Percentiles rank a stretch among this genome's conserved stretches.
These are phyloP conservation scores for Aegilops tauschii DNA, from an alignment of 176 grass and related monocot genomes.

Conservation along the genomic window DNA sequence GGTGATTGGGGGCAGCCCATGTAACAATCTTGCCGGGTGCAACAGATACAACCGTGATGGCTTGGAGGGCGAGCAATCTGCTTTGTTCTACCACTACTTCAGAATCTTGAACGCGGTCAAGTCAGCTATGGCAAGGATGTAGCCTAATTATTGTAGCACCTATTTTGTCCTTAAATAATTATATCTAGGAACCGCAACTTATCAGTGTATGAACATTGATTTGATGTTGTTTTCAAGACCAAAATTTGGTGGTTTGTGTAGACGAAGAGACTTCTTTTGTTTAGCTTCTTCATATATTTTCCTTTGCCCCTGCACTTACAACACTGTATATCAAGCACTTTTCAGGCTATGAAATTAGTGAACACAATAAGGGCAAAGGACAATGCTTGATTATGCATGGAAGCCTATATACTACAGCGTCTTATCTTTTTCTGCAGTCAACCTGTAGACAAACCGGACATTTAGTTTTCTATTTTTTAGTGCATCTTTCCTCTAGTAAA, in stretches of 20 bases:
- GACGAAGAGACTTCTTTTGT: not conserved
- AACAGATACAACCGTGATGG: slow-evolving; percentile 38
- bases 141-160: not conserved
- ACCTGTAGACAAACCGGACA: not conserved
- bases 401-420: no score
- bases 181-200: not conserved
- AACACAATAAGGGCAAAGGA: no score
- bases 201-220: not conserved
- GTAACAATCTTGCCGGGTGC: slow-evolving; percentile 76
- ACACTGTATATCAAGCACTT: no score
- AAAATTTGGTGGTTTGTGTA: not conserved
- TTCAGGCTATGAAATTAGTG: no score
- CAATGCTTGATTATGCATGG: no score
- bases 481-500: not conserved
- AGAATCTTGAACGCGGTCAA: slow-evolving; percentile 61
- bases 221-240: not conserved
- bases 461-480: not conserved
- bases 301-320: no score
- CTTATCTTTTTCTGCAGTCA: not conserved
- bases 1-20: slow-evolving; percentile 74
- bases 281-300: not conserved
- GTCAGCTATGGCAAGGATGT: slow-evolving; percentile 37
- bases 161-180: not conserved
- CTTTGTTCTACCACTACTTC: slow-evolving; percentile 66
- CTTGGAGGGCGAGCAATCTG: slow-evolving; percentile 60